phyloP scores from a whole-genome alignment of 2,329 filamentous ascomycete genomes.

The Scedosporium boydii region DNA sequence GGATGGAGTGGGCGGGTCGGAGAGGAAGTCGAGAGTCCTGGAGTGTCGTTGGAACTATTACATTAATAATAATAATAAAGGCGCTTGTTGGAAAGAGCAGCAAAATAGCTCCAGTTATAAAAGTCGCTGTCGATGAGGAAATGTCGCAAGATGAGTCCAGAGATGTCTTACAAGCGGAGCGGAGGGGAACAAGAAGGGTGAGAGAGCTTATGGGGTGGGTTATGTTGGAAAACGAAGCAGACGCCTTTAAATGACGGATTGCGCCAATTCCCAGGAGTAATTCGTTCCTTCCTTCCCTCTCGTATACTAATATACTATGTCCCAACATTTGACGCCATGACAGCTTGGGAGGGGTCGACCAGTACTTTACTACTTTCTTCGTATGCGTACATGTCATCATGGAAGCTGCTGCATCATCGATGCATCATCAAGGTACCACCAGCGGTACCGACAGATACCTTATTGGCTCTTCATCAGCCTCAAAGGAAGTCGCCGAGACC shows the following conservation, averaged over 20 bases:
- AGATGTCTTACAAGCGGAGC: neutral
- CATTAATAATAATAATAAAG: neutral
- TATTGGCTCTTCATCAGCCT: too few relatives aligned
- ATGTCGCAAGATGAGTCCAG: neutral
- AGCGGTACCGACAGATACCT: too few relatives aligned
- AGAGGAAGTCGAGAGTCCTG: neutral
- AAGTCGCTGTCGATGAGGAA: neutral
- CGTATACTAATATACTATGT: too few relatives aligned
- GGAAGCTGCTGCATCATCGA: too few relatives aligned
- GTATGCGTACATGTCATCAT: neutral
- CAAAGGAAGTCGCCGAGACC: too few relatives aligned
- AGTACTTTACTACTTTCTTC: neutral
- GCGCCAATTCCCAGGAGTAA: neutral
- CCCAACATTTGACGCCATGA: neutral
- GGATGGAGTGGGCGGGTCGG: neutral
- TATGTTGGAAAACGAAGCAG: neutral
- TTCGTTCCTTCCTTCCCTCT: neutral
- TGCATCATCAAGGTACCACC: too few relatives aligned
- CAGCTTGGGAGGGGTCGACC: neutral
- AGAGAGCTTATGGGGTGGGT: neutral
- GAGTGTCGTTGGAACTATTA: neutral
- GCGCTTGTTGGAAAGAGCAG: neutral
- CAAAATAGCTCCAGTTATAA: neutral
- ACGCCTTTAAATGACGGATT: neutral
- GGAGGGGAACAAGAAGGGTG: neutral